These are phyloP conservation scores for Sporothrix globosa DNA, from an alignment of 2,329 filamentous ascomycete genomes.

Conservation along the genomic window DNA sequence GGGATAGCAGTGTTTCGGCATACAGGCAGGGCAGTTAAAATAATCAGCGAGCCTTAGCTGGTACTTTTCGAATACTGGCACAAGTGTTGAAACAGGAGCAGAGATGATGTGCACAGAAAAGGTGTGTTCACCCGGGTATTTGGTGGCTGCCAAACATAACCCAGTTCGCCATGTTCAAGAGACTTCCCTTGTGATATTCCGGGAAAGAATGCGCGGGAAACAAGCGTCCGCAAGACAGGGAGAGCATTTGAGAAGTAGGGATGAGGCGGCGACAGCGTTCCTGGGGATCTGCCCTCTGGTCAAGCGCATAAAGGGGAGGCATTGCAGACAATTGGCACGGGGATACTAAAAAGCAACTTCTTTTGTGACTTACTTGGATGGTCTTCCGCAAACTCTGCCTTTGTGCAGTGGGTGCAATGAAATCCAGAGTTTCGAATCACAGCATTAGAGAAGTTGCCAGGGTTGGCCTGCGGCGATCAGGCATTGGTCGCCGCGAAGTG, in stretches of 20 bases:
- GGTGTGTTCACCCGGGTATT: background rate
- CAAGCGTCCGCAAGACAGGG: slow-evolving; percentile 1
- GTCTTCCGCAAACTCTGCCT: background rate
- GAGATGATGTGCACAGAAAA: background rate
- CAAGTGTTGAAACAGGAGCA: slow-evolving; percentile 19
- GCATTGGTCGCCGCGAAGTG: slow-evolving; percentile 16
- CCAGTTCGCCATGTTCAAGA: background rate
- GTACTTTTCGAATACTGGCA: background rate
- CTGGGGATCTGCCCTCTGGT: slow-evolving; percentile 18
- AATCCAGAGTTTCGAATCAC: slow-evolving; percentile 22
- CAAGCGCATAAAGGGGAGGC: slow-evolving; percentile 9
- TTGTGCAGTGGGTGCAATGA: background rate
- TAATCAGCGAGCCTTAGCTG: too few species aligned
- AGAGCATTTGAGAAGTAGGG: background rate
- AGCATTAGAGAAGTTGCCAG: slow-evolving; percentile 26
- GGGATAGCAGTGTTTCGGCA: background rate
- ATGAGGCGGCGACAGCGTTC: background rate
- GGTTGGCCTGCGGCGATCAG: slow-evolving; percentile 28
- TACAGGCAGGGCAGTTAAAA: slow-evolving; percentile 9
- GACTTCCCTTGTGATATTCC: background rate
- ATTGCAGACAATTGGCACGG: background rate
- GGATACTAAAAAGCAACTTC: background rate
- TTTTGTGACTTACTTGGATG: background rate
- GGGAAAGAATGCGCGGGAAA: slow-evolving; percentile 24
- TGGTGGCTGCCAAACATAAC: background rate